phyloP scores from a whole-genome alignment of 106 monocot genomes.

The Narthecium ossifragum region DNA sequence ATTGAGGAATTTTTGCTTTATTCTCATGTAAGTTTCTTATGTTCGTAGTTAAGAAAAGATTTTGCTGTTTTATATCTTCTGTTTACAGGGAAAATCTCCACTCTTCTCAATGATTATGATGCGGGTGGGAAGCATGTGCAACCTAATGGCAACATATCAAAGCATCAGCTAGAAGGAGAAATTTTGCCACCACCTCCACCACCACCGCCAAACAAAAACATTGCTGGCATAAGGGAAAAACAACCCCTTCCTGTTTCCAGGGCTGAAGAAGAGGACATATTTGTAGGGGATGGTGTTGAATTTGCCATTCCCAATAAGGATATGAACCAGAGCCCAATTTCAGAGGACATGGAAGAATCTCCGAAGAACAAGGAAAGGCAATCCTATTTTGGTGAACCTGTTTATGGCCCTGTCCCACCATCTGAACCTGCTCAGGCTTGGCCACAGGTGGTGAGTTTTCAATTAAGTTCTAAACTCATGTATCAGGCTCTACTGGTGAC shows the following conservation, averaged over 20 bases:
- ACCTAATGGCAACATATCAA: slow-evolving; percentile 29
- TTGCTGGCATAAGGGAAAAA: slow-evolving; percentile 36
- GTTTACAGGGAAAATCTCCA: slow-evolving; percentile 47
- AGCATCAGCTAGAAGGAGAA: slow-evolving; percentile 43
- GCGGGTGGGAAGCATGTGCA: slow-evolving; percentile 44
- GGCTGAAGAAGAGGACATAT: slow-evolving; percentile 74
- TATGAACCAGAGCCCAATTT: slow-evolving; percentile 62
- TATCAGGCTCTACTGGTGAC: too few species aligned
- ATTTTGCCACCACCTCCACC: slow-evolving; percentile 56
- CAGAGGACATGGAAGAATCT: slow-evolving; percentile 86
- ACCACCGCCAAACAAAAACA: slow-evolving; percentile 38
- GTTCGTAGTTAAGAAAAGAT: too few species aligned
- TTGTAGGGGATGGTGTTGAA: slow-evolving; percentile 79
- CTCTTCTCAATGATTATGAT: slow-evolving; percentile 29
- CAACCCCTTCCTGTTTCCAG: slow-evolving; percentile 39
- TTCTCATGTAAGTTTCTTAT: too few species aligned
- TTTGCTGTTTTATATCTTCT: slow-evolving; percentile 1
- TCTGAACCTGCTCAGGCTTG: slow-evolving; percentile 73
- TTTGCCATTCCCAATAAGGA: slow-evolving; percentile 71
- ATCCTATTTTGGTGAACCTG: slow-evolving; percentile 81
- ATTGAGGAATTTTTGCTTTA: too few species aligned
- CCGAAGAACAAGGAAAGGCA: slow-evolving; percentile 55
- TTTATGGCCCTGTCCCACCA: slow-evolving; percentile 94
- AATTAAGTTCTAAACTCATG: too few species aligned
- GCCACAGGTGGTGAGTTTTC: slow-evolving; percentile 62